Base-by-base conservation (phyloP, 2,329 filamentous ascomycete genomes). In the Stemphylium lycopersici region DNA sequence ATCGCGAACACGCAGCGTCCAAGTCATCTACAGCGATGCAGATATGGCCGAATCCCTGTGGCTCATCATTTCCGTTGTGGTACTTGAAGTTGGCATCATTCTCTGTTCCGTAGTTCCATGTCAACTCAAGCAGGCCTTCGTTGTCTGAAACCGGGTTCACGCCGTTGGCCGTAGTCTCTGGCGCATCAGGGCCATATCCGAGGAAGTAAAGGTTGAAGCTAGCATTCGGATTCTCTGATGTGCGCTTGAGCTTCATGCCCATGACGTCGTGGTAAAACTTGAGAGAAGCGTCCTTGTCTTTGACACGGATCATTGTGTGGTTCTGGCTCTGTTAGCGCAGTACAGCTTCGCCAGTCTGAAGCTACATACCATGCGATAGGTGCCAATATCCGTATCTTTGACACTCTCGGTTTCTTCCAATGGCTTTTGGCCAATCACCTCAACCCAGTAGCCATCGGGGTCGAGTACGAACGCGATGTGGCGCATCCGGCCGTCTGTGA, bases 261-360 rank as follows among this genome's bases (percentile, higher is more conserved):
- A 98, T 82, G 24, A 90, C 83, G 6, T 97, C 91, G 75, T 93
- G 63, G 69, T 83, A 83, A 67, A 82, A 83, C 4, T 75, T 75
- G 44, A 82, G 69, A 6, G 75, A 79, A 45, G 69, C 76, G 42
- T 81, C 76, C 43, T 77, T 74, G 57, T 81, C 79, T 68, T 97
- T 98, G 78, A 98, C 89, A 26, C 95, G 90, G 65, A 99, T 85
- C 95, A 98, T 98, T 52, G 90, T 92, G 79, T 95, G 90, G 78
- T 95, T 93, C 86, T 89, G 56, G 48, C 4, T 1, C 5, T 20
- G 39, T 72, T 15, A 70, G 66, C 40, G 15, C 15, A 5, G 18
- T 2, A 10, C 20, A 5, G 6, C 12, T 3, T 4, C 32, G 2
- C 20, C 31, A 6, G 31, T 12, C 34, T 24, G 26, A 1, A n/a